Base-by-base conservation (phyloP, 2,329 filamentous ascomycete species). In the Fusarium drepaniforme region DNA sequence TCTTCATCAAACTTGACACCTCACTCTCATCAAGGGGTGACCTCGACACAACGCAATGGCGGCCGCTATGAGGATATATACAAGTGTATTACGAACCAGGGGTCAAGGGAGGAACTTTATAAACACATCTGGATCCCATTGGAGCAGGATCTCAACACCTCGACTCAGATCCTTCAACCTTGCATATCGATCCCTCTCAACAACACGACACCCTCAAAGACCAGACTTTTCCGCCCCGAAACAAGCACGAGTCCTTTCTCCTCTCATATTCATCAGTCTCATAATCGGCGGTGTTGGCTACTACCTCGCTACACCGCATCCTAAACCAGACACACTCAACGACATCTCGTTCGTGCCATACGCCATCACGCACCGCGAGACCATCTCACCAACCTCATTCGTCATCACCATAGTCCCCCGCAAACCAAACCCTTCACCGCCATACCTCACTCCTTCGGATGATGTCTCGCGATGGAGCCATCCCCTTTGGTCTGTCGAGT, bases 401-500 rank as follows among this genome's bases (percentile, higher is more conserved):
- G 88, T 96, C 75, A 89, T 96, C 75, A 93, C 91, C 11, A 82
- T 96, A 30, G 83, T 83, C 30, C 86, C 90, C 15, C 80, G 80
- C 6, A 76, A 73, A 2, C 77, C 75, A 1, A 79, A 81, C 60
- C 74, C 81, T 8, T 67, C 68, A 42, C 78, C 72, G 3, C 82
- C 77, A 12, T 81, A 81, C 64, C 60, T 84, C n/a, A 42, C 23
- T 13, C 42, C 72, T 8, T 53, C 30, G 3, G n/a, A 68, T 12
- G 15, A 7, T 8, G 21, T 16, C 1, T 25, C 67, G 18, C 49
- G 67, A 73, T 84, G 84, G 83, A 76, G 74, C 13, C 74, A 90
- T 66, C 93, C 93, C 6, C 88, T 97, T 49, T 97, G 95, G 93
- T 95, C 93, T 73, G 93, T 98, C 38, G 93, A 98, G 85, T 91